Evolutionary conservation across 129 eudicot species (phyloP).

Genomic region (Mikania micrantha): DNA sequence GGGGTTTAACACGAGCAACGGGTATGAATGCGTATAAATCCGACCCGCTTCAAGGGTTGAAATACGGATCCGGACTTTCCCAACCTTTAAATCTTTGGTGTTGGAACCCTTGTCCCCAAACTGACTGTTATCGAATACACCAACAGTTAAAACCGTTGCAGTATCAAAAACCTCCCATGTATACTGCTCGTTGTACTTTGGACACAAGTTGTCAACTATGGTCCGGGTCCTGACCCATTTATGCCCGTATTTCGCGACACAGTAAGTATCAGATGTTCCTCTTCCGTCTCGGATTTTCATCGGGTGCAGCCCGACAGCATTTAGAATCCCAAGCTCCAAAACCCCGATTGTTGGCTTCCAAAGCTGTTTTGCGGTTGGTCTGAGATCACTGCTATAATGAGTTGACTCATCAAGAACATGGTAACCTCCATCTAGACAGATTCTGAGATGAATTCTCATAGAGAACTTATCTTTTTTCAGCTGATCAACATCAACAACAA

Average conservation of each 20-base stretch:
- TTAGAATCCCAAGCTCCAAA: conserved; percentile 77
- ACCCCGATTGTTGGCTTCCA: conserved; percentile 88
- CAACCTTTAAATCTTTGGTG: conserved; percentile 64
- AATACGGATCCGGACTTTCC: conserved; percentile 84
- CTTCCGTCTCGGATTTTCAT: conserved; percentile 87
- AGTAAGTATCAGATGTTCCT: conserved; percentile 90
- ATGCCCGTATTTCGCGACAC: conserved; percentile 94
- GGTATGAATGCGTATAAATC: conserved; percentile 92
- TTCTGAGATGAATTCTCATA: conserved; percentile 70
- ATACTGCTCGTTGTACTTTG: conserved; percentile 91
- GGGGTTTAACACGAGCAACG: conserved; percentile 79
- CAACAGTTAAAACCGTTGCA: conserved; percentile 84
- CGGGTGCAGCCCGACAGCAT: conserved; percentile 89
- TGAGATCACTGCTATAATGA: conserved; percentile 91
- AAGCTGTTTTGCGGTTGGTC: conserved; percentile 95
- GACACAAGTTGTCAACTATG: conserved; percentile 65
- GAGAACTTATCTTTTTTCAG: conserved; percentile 85
- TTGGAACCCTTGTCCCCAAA: conserved; percentile 63
- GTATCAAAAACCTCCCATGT: conserved; percentile 97
- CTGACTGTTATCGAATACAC: conserved; percentile 86
- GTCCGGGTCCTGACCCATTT: conserved; percentile 95
- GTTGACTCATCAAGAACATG: conserved; percentile 96
- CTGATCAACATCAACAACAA: conserved; percentile 79
- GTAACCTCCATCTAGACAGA: conserved; percentile 95
- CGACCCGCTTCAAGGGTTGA: conserved; percentile 92